Conservation (phyloP, 2,329 filamentous ascomycete species). For the Thielaviopsis euricoi region DNA sequence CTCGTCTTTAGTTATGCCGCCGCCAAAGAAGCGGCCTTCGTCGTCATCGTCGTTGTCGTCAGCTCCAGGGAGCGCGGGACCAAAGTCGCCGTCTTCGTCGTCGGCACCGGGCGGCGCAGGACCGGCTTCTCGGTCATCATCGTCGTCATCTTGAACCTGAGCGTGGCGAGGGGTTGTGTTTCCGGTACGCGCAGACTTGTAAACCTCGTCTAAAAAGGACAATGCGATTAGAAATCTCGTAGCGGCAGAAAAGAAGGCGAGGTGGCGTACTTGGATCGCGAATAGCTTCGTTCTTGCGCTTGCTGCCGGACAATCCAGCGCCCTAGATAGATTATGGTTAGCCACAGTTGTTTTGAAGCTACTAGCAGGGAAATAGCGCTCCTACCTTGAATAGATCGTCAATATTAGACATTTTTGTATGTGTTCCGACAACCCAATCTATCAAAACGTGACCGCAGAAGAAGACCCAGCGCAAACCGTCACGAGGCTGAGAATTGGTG, state of each 20-base stretch:
- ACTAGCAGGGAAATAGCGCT: constrained; percentile 1
- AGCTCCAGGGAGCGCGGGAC: constrained; percentile 29
- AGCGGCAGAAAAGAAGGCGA: background rate
- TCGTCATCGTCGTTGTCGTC: constrained; percentile 36
- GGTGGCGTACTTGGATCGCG: constrained; percentile 42
- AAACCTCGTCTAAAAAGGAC: constrained; percentile 34
- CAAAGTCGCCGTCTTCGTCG: constrained; percentile 33
- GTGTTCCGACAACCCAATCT: background rate
- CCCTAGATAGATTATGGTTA: constrained; percentile 14
- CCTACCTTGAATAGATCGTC: constrained; percentile 45
- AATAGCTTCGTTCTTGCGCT: constrained; percentile 46
- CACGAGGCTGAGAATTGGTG: background rate
- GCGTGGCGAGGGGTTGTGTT: constrained; percentile 26
- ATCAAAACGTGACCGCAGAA: background rate
- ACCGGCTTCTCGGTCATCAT: constrained; percentile 27
- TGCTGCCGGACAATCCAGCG: constrained; percentile 23
- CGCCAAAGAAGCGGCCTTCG: constrained; percentile 89
- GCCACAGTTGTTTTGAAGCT: background rate
- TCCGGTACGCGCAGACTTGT: constrained; percentile 43
- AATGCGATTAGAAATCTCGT: background rate
- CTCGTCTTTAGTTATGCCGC: constrained; percentile 69
- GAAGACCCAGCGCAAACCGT: background rate
- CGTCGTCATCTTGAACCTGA: constrained; percentile 26
- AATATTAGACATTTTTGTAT: constrained; percentile 33
- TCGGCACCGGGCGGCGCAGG: constrained; percentile 30